Conservation (phyloP, 73 alveolate genomes). For the Tetrahymena elliotti region DNA sequence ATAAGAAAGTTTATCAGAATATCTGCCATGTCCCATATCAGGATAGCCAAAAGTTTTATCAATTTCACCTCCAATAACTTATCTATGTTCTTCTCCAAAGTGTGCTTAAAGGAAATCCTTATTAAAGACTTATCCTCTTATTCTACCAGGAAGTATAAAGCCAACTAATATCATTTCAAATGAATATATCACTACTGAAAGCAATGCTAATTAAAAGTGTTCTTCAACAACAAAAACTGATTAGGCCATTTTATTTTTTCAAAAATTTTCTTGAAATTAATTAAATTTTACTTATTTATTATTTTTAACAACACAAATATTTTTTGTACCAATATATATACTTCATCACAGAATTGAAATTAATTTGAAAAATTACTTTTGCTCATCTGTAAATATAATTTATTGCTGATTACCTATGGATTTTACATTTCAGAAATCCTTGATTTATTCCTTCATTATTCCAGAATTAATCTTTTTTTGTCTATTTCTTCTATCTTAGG, state of each 20-base stretch:
- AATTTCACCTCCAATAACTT: not conserved
- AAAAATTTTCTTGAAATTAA: too few relatives aligned
- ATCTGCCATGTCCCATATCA: constrained; percentile 21
- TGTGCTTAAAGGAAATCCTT: not conserved
- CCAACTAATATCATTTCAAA: not conserved
- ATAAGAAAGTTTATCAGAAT: not conserved
- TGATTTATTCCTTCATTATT: not conserved
- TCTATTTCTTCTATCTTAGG: too few relatives aligned
- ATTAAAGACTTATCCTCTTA: not conserved
- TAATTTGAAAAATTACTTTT: too few relatives aligned
- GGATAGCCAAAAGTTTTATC: constrained; percentile 8
- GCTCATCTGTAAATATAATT: too few relatives aligned
- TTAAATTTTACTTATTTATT: not conserved
- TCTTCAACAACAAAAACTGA: not conserved
- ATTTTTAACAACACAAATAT: too few relatives aligned
- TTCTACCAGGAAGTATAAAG: not conserved
- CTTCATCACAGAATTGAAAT: not conserved
- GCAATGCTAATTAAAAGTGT: not conserved
- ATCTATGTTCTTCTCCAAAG: not conserved
- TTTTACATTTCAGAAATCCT: too few relatives aligned
- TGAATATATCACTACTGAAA: not conserved
- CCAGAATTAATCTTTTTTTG: not conserved
- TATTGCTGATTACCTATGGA: not conserved
- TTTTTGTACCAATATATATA: too few relatives aligned
- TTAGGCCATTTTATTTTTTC: not conserved